Evolutionary conservation across 805 yeast genomes (phyloP).

Genomic region (Suhomyces kilbournensis): DNA sequence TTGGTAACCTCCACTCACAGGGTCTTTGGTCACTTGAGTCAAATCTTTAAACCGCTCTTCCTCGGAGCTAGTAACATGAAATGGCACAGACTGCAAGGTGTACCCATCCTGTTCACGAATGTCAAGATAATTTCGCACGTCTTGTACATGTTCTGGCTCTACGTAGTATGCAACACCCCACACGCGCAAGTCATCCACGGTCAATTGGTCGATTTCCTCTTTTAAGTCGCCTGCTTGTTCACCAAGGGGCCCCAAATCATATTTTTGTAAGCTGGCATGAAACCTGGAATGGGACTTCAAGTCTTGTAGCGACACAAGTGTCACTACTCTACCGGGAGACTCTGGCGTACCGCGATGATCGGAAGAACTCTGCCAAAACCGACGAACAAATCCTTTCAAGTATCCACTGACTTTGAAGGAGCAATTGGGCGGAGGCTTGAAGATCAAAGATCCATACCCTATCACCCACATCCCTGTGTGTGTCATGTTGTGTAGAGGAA

Average conservation of each 20-base stretch:
- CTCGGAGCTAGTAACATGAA: slow-evolving; percentile 42
- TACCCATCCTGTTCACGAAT: slow-evolving; percentile 89
- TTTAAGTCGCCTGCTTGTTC: slow-evolving; percentile 14
- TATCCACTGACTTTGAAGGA: slow-evolving; percentile 66
- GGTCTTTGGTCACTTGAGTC: slow-evolving; percentile 13
- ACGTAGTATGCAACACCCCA: slow-evolving; percentile 87
- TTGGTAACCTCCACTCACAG: slow-evolving; percentile 35
- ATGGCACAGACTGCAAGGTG: slow-evolving; percentile 62
- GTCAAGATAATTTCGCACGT: slow-evolving; percentile 69
- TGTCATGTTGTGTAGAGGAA: not conserved
- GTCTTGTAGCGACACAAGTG: slow-evolving; percentile 62
- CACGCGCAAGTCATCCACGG: slow-evolving; percentile 47
- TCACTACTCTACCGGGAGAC: slow-evolving; percentile 86
- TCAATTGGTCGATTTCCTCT: slow-evolving; percentile 18
- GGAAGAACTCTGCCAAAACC: slow-evolving; percentile 89
- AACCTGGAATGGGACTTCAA: slow-evolving; percentile 42
- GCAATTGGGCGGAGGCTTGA: slow-evolving; percentile 82
- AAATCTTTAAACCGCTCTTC: slow-evolving; percentile 8
- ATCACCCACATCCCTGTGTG: slow-evolving; percentile 65
- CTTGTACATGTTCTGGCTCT: slow-evolving; percentile 56
- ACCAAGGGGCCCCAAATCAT: slow-evolving; percentile 20
- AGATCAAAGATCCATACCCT: slow-evolving; percentile 87
- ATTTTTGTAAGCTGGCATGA: slow-evolving; percentile 39
- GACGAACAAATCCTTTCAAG: slow-evolving; percentile 68
- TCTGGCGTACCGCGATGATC: slow-evolving; percentile 90